Percentiles rank a stretch among this genome's conserved stretches.
These are phyloP conservation scores for Fusarium sarcochroum DNA, from an alignment of 2,329 filamentous ascomycete species.

Conservation along the genomic window DNA sequence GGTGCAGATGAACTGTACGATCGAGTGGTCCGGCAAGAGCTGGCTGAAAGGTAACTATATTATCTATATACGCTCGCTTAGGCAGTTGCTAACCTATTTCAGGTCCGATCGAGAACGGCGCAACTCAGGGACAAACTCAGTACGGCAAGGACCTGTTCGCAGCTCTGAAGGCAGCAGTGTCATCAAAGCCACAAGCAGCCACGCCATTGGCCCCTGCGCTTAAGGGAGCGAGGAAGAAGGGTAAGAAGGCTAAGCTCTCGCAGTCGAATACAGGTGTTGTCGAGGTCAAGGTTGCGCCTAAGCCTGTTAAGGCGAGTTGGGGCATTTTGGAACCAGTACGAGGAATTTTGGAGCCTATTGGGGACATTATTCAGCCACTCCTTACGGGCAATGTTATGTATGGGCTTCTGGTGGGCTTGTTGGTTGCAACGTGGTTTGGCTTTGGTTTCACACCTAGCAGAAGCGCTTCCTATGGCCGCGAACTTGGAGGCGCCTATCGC, in stretches of 20 bases:
- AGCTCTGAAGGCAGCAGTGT: slow-evolving; percentile 79
- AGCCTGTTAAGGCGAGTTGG: slow-evolving; percentile 71
- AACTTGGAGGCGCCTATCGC: slow-evolving; percentile 49
- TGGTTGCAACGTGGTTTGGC: slow-evolving; percentile 82
- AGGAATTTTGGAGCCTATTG: slow-evolving; percentile 76
- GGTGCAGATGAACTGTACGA: slow-evolving; percentile 87
- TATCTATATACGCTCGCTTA: background rate
- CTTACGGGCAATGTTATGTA: slow-evolving; percentile 84
- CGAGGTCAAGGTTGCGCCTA: slow-evolving; percentile 57
- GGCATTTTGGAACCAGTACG: slow-evolving; percentile 85
- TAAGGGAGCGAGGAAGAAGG: slow-evolving; percentile 73
- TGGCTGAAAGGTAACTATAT: slow-evolving; percentile 88
- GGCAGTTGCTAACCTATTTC: slow-evolving; percentile 49
- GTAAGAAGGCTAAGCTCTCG: slow-evolving; percentile 64
- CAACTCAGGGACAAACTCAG: slow-evolving; percentile 87
- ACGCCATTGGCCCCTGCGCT: slow-evolving; percentile 61
- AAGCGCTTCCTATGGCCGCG: slow-evolving; percentile 54
- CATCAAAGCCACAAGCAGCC: slow-evolving; percentile 70
- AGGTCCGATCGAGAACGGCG: slow-evolving; percentile 97
- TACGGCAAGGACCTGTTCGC: slow-evolving; percentile 87
- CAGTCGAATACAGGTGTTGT: slow-evolving; percentile 61
- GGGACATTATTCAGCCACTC: slow-evolving; percentile 78
- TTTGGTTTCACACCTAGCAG: slow-evolving; percentile 64
- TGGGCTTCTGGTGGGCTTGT: slow-evolving; percentile 77
- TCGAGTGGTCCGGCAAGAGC: slow-evolving; percentile 98